Base-by-base conservation (phyloP, 108 stramenopile species). In the Nitzschia palea region DNA sequence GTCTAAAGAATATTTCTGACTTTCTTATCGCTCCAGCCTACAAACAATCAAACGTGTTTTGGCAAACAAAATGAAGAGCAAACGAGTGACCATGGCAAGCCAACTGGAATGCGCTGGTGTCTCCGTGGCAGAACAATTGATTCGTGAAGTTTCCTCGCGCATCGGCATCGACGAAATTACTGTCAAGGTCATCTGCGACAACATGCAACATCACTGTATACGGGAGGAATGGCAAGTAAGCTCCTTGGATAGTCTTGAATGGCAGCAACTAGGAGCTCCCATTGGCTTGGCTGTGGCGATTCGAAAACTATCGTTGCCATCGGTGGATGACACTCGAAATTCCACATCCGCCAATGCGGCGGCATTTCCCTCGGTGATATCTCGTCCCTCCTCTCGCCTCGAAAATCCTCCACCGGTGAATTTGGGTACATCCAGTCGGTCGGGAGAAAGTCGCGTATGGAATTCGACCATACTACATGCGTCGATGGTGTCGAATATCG, bases 201-300 rank as follows among this genome's bases (percentile, higher is more conserved):
- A 37, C 20, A 45, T 73, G 62, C 25, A 31, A 26, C 22, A 58
- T n/a, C 63, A 73, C 43, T 73, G 31, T 36, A 45, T 73, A 18
- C 32, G 48, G 17, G 63, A 56, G 58, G 64, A 56, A 37, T 73
- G 71, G 71, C 71, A 73, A 63, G 34, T 73, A 1, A 22, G 59
- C 23, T 44, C 45, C 9, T 22, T 73, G 22, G 71, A 73, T 51
- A 40, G 53, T 14, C 30, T 32, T 12, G 52, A 73, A 35, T 73
- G 71, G 71, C 32, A 65, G 31, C 31, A 32, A 43, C 10, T 73
- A 27, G 55, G 44, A 1, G 71, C 56, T 8, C 71, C 71, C 29
- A 73, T 73, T 8, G 71, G 71, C 4, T 20, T 73, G 35, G 55
- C 63, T 32, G 63, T 34, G 26, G 63, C 71, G 9, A 54, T 65